Conservation (phyloP, 495 filamentous ascomycete genomes). For the Thermothielavioides terrestris region DNA sequence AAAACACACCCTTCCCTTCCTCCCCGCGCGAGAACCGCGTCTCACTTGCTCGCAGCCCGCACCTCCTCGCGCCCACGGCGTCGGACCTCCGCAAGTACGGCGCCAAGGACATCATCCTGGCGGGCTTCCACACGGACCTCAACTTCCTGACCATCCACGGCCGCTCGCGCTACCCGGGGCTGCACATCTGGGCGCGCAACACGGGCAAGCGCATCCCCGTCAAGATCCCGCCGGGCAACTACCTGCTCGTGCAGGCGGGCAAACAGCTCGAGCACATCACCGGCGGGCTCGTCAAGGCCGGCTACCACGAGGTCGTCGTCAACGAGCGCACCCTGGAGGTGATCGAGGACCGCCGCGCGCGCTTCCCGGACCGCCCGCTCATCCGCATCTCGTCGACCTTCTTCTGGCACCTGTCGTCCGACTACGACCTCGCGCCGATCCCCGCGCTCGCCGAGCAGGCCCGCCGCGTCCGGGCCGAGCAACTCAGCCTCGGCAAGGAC, state of each 20-base stretch:
- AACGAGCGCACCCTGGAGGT: conserved; percentile 35
- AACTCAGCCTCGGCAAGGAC: conserved; percentile 35
- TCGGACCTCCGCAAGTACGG: conserved; percentile 41
- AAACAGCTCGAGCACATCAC: conserved; percentile 47
- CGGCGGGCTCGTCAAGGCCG: conserved; percentile 44
- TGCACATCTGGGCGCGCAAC: conserved; percentile 48
- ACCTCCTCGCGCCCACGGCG: conserved; percentile 44
- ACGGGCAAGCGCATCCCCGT: conserved; percentile 42
- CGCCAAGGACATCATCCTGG: conserved; percentile 41
- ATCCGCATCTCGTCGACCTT: conserved; percentile 42
- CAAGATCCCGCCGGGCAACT: conserved; percentile 39
- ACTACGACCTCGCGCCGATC: conserved; percentile 38
- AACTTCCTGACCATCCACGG: conserved; percentile 50
- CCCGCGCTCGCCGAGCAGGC: conserved; percentile 30
- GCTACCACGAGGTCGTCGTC: conserved; percentile 47
- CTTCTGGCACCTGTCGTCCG: conserved; percentile 44
- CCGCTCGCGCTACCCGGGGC: conserved; percentile 43
- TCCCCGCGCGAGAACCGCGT: too few relatives aligned
- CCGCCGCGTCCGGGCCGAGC: conserved; percentile 28
- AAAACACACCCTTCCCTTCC: too few relatives aligned
- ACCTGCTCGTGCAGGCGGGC: conserved; percentile 44
- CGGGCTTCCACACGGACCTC: conserved; percentile 46
- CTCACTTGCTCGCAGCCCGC: conserved; percentile 27
- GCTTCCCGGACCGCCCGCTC: conserved; percentile 34
- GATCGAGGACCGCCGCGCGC: conserved; percentile 25